Evolutionary conservation across 495 filamentous ascomycete genomes (phyloP).

Genomic region (Annulohypoxylon moriforme): DNA sequence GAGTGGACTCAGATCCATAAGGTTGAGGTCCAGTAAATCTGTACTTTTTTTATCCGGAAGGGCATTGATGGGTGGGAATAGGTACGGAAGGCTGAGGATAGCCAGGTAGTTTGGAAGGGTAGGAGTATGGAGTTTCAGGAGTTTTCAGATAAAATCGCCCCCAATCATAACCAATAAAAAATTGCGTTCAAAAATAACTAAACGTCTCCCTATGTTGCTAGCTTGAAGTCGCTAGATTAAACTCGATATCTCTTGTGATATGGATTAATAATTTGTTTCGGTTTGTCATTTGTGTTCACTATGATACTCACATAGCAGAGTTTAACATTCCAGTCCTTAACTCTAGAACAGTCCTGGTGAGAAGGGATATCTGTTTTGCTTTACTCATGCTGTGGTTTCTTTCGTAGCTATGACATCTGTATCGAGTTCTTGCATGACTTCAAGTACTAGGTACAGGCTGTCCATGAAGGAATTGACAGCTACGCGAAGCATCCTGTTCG

Average conservation of each 20-base stretch:
- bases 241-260: neutral
- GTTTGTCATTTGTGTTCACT: conserved; percentile 24
- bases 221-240: neutral
- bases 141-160: conserved; percentile 5
- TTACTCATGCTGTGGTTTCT: conserved; percentile 20
- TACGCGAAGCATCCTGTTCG: conserved; percentile 95
- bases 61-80: neutral
- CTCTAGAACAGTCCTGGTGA: neutral
- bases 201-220: neutral
- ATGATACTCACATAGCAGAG: conserved; percentile 21
- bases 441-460: conserved; percentile 81
- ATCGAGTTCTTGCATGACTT: conserved; percentile 90
- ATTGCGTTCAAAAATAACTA: conserved; percentile 7
- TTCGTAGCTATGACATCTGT: conserved; percentile 74
- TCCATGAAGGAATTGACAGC: conserved; percentile 99
- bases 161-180: conserved; percentile 26
- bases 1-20: conserved; percentile 69
- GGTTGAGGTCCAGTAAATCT: conserved; percentile 65
- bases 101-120: neutral
- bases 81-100: conserved; percentile 8
- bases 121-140: conserved; percentile 30
- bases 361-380: neutral
- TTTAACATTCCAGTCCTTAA: conserved; percentile 30
- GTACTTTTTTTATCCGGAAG: neutral
- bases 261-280: conserved; percentile 16